Conservation (phyloP, 352 stramenopile species). For the Globisporangium megalacanthum region DNA sequence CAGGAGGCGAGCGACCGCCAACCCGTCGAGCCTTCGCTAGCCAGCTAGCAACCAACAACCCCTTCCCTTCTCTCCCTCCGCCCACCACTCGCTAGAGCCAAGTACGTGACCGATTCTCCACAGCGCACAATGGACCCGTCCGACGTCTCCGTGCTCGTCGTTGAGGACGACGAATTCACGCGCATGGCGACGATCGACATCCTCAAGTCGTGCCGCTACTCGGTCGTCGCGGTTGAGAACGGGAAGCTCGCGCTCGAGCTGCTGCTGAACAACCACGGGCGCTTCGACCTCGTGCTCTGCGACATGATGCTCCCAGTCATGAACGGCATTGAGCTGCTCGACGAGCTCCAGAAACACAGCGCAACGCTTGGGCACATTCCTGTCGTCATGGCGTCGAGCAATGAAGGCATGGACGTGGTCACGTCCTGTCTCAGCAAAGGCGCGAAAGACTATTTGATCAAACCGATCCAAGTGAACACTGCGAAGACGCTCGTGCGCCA, state of each 20-base stretch:
- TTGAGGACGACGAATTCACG: slow-evolving; percentile 89
- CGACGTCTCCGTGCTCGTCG: slow-evolving; percentile 85
- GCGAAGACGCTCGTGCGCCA: slow-evolving; percentile 87
- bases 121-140: slow-evolving; percentile 62
- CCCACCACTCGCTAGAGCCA: too few species aligned
- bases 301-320: slow-evolving; percentile 89
- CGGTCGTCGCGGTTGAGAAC: slow-evolving; percentile 81
- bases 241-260: slow-evolving; percentile 69
- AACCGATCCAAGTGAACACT: slow-evolving; percentile 87
- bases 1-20: too few species aligned
- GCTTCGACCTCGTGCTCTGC: slow-evolving; percentile 86
- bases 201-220: slow-evolving; percentile 83
- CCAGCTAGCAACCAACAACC: too few species aligned
- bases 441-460: slow-evolving; percentile 89
- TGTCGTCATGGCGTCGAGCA: slow-evolving; percentile 88
- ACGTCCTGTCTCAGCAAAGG: slow-evolving; percentile 85
- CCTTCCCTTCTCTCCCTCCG: too few species aligned
- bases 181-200: slow-evolving; percentile 87
- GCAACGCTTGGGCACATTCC: slow-evolving; percentile 71
- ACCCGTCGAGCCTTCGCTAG: too few species aligned
- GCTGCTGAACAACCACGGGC: slow-evolving; percentile 60
- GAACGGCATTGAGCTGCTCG: slow-evolving; percentile 84
- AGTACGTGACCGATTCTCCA: not conserved
- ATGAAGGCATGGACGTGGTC: slow-evolving; percentile 89
- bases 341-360: slow-evolving; percentile 72